Percentiles rank a stretch among this genome's conserved stretches.
These are phyloP conservation scores for Aspergillus fischeri DNA, from an alignment of 2,329 filamentous ascomycete species.

Conservation along the genomic window DNA sequence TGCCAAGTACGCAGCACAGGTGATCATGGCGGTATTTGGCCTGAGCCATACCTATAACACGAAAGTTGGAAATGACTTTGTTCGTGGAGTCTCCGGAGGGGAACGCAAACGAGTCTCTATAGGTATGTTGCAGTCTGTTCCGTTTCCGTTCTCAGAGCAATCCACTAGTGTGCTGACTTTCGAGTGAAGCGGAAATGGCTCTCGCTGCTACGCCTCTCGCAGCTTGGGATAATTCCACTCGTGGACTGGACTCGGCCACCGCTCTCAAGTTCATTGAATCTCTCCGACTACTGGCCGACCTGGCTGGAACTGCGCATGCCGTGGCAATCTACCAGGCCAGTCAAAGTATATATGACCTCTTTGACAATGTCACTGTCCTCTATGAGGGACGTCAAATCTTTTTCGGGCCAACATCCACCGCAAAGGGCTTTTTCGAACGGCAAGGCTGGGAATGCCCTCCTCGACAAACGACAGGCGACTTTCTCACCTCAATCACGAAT, in stretches of 20 bases:
- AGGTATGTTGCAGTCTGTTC: neutral
- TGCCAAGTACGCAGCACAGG: slow-evolving; percentile 38
- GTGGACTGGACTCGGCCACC: slow-evolving; percentile 48
- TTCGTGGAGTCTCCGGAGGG: slow-evolving; percentile 57
- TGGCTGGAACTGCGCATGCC: slow-evolving; percentile 43
- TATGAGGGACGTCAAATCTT: slow-evolving; percentile 73
- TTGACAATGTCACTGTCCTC: slow-evolving; percentile 66
- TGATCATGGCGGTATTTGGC: slow-evolving; percentile 40
- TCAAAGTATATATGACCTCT: slow-evolving; percentile 45
- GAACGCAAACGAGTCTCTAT: slow-evolving; percentile 53
- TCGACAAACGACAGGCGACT: slow-evolving; percentile 64
- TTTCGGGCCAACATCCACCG: slow-evolving; percentile 58
- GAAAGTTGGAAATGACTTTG: slow-evolving; percentile 49
- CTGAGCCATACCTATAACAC: slow-evolving; percentile 46
- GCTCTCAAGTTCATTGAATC: slow-evolving; percentile 52
- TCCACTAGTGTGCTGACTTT: neutral
- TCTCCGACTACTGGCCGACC: slow-evolving; percentile 43
- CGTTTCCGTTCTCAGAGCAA: neutral
- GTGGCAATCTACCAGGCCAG: slow-evolving; percentile 51
- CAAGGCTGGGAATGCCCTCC: slow-evolving; percentile 65
- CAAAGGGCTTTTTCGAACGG: slow-evolving; percentile 61
- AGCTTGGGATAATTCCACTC: slow-evolving; percentile 43
- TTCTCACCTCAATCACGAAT: slow-evolving; percentile 64
- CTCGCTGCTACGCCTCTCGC: slow-evolving; percentile 42
- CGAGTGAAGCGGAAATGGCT: slow-evolving; percentile 51